These are phyloP conservation scores for Trichoderma orchidacearum DNA, from an alignment of 495 filamentous ascomycete species.

Conservation along the genomic window DNA sequence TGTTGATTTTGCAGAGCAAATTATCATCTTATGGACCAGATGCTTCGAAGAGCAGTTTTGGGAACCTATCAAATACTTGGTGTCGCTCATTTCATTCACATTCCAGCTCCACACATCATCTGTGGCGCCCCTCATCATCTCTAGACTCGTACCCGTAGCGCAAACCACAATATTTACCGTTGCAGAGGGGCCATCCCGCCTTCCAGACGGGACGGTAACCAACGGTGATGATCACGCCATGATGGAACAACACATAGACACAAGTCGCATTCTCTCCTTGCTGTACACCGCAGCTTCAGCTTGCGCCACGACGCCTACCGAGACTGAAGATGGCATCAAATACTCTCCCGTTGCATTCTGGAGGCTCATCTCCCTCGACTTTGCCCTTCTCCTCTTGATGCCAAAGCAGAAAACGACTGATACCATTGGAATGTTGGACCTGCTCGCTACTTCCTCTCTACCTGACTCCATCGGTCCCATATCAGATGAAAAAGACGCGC, in stretches of 20 bases:
- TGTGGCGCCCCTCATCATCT: conserved; percentile 27
- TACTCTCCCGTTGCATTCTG: conserved; percentile 19
- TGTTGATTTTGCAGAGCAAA: conserved; percentile 26
- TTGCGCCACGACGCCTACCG: conserved; percentile 12
- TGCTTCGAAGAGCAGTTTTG: conserved; percentile 26
- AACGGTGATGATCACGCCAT: conserved; percentile 12
- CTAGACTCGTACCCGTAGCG: conserved; percentile 26
- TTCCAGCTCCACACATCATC: conserved; percentile 23
- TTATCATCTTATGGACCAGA: conserved; percentile 30
- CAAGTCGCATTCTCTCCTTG: conserved; percentile 22
- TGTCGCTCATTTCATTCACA: conserved; percentile 20
- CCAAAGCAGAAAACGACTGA: conserved; percentile 30
- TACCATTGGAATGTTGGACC: conserved; percentile 21
- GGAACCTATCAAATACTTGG: conserved; percentile 27
- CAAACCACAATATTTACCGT: conserved; percentile 18
- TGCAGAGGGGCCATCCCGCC: conserved; percentile 14
- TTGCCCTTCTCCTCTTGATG: conserved; percentile 27
- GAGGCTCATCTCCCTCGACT: conserved; percentile 30
- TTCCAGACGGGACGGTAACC: conserved; percentile 12
- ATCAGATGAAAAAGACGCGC: conserved; percentile 10
- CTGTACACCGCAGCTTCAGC: conserved; percentile 25
- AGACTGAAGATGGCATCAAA: background rate
- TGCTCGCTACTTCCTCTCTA: conserved; percentile 27
- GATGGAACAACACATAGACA: conserved; percentile 18
- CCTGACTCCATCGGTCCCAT: conserved; percentile 30